Base-by-base conservation (phyloP, 2,329 filamentous ascomycete species). In the Chaetomium sp. region DNA sequence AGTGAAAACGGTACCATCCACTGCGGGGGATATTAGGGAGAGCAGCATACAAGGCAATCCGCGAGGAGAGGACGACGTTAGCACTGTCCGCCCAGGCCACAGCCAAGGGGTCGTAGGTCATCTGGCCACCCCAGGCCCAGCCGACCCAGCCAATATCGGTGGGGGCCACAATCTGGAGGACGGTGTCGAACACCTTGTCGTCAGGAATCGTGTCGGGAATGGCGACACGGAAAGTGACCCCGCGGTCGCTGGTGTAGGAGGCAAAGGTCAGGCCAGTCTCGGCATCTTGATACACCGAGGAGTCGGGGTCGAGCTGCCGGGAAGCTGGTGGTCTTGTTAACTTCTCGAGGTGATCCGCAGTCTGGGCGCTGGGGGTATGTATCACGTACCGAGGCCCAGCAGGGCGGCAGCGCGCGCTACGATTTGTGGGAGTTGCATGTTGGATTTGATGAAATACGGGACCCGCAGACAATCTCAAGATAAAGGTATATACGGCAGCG, bases 71-170 rank as follows among this genome's bases (percentile, higher is more conserved):
- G 1, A 75, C 70, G 9, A 70, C 71, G 40, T 63, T 70, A 11
- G 65, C 69, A 32, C 71, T 74, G 60, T 74, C 76, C 40, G 68
- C 62, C 76, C 76, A 78, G 4, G 68, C 71, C 34, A 79, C 63
- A 4, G 73, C 70, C 1, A 79, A 65, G 1, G 76, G 76, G 56
- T 74, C 73, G 64, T 76, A 74, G 1, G 72, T 70, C 76, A 78
- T 78, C 37, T 70, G 70, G 4, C 74, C 76, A n/a, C 74, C 76
- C 76, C 76, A 78, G 11, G 76, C 71, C 27, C 77, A 66, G 2
- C 74, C 76, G 7, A 73, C 71, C 76, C 76, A 79, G 54, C 75
- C 76, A 46, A 76, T 69, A 2, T 66, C 62, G n/a, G 66, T 66
- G 11, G 75, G 74, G 0, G 74, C 70, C 3, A 72, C 66, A 45